Base-by-base conservation (phyloP, 371 early-diverging fungal genomes). In the Mucor piriformis region DNA sequence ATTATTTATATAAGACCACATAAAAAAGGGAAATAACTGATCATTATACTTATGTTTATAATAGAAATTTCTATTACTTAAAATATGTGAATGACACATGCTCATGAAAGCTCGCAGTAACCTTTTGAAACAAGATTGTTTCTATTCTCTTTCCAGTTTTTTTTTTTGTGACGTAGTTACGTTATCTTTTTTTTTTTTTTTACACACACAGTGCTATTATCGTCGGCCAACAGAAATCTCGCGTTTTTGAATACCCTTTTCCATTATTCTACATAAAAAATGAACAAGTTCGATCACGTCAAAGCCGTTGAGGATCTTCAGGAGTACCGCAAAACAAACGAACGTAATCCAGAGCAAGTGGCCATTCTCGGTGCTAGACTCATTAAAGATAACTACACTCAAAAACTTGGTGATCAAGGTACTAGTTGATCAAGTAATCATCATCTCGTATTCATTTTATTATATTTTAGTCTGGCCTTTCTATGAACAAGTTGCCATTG, bases 401-500 rank as follows among this genome's bases (percentile, higher is more conserved):
- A 64, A 3, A 76, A 72, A 34, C 57, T 76, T 24, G 67, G 74
- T 7, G 80, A 79, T 59, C 68, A 76, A 69, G 67, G 80, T 71
- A 54, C 42, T 15, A 38, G 4, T 2, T 12, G 2, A 10, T 44
- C 18, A 21, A 23, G 10, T 27, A 12, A 24, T 18, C 42, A 53
- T 27, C 42, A 27, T 18, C 21, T 52, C 5, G 16, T 25, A 18
- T 11, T 10, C 11, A 38, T 40, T 40, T 35, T 35, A 13, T 23
- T 53, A 6, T 23, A 8, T 12, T 8, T 18, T 24, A 46, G 46
- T 46, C 21, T 46, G 46, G 46, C 13, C 46, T 7, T 46, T 92
- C 27, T 85, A 85, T 64, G 95, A 95, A 72, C 95, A 95, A 73
- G 73, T 91, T 4, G 79, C 88, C 51, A 69, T 89, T 27, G 92